phyloP scores from a whole-genome alignment of 257 asterid genomes.

The Solanum corneliomulleri region DNA sequence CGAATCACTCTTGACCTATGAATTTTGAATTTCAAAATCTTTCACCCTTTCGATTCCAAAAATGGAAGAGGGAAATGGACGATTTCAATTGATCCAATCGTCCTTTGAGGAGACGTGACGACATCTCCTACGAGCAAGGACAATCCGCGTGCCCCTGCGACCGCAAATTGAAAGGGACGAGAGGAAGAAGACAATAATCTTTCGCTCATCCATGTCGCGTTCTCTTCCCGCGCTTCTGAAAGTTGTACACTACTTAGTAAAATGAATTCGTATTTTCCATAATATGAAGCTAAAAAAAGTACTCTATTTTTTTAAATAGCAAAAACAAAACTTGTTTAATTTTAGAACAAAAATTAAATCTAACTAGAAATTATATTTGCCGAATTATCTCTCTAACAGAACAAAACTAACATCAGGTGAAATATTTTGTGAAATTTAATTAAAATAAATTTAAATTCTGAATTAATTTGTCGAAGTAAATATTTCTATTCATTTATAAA shows the following conservation, averaged over 20 bases:
- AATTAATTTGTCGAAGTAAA: neutral
- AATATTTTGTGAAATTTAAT: neutral
- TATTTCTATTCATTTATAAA: neutral
- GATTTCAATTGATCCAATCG: too few species aligned
- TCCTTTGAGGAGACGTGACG: too few species aligned
- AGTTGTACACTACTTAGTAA: neutral
- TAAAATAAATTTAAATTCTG: neutral
- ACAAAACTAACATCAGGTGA: neutral
- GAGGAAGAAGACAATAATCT: too few species aligned
- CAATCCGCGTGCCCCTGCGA: too few species aligned
- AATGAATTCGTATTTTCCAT: neutral
- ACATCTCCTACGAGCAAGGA: too few species aligned
- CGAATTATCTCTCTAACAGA: neutral
- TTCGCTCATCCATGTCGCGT: too few species aligned
- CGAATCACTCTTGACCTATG: too few species aligned
- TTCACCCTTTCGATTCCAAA: too few species aligned
- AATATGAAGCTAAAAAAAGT: neutral
- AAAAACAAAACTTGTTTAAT: neutral
- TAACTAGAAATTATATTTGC: neutral
- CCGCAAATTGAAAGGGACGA: too few species aligned
- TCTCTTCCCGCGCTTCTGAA: too few species aligned
- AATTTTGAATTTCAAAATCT: too few species aligned
- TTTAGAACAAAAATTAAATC: neutral
- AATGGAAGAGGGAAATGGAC: too few species aligned
- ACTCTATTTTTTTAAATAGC: neutral